A percentile compares a stretch with the other conserved stretches of the same genome.
Conservation (phyloP, 2,329 filamentous ascomycete species). For the Stachybotrys chlorohalonatus region DNA sequence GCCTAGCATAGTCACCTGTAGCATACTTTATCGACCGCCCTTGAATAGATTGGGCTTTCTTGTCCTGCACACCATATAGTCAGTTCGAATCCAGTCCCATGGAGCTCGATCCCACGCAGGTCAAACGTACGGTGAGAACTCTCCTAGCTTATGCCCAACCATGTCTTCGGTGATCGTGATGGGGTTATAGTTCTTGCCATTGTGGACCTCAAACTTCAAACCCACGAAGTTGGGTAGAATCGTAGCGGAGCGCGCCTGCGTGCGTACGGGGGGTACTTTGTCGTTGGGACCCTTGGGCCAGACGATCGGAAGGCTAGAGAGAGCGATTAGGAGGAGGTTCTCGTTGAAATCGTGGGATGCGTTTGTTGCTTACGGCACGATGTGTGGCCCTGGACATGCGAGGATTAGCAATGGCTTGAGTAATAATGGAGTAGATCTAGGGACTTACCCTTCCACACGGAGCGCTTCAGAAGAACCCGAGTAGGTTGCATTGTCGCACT, state of each 20-base stretch:
- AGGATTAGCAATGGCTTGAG: slow-evolving; percentile 9
- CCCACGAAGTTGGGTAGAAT: slow-evolving; percentile 91
- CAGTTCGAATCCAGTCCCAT: not conserved
- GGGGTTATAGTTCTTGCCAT: slow-evolving; percentile 80
- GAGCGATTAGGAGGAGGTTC: slow-evolving; percentile 11
- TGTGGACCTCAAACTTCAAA: slow-evolving; percentile 81
- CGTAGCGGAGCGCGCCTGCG: slow-evolving; percentile 78
- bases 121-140: slow-evolving; percentile 72
- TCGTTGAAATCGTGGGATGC: not conserved
- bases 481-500: slow-evolving; percentile 56
- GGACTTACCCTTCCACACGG: slow-evolving; percentile 74
- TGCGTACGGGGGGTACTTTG: slow-evolving; percentile 64
- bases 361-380: slow-evolving; percentile 38
- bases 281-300: slow-evolving; percentile 49
- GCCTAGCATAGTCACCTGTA: not conserved
- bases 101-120: not conserved
- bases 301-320: slow-evolving; percentile 52
- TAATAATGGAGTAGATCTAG: not conserved
- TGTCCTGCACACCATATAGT: slow-evolving; percentile 29
- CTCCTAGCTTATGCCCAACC: slow-evolving; percentile 91
- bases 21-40: not conserved
- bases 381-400: slow-evolving; percentile 34
- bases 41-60: slow-evolving; percentile 50
- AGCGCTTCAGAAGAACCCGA: slow-evolving; percentile 60
- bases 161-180: slow-evolving; percentile 86